Evolutionary conservation across 2,329 filamentous ascomycete species (phyloP), one percentile per base, ranked within the genome.

Genomic region (Microsporum ferrugineum): DNA sequence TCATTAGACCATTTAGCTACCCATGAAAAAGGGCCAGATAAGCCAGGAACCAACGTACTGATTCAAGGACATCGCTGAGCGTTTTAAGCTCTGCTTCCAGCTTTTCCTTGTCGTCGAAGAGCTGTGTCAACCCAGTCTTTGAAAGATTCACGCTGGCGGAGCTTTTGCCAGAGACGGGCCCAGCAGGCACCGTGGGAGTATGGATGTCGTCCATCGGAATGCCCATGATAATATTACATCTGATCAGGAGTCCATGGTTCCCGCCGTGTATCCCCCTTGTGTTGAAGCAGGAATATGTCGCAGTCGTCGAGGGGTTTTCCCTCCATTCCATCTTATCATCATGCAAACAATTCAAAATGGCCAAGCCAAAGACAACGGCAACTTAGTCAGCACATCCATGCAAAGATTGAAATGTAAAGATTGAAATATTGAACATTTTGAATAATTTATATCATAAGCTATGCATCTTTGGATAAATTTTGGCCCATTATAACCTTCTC

Each of bases 41-140:
- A 12, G 27, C 14, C 5, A 23, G 14, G n/a, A 36, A 39, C 8
- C 33, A 57, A 73, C 83, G 69, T 77, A 96, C 91, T 66, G 91
- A 94, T 66, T 91, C 88, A n/a, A 99, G 82, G 12, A 97, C 89
- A 59, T 86, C 82, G 63, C 91, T 86, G 6, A 97, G 80, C 12
- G 91, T 88, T 68, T 86, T 88, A 63, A 99, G 81, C 76, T 99
- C 92, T 56, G 84, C 85, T 76, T 99, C 94, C 51, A 96, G 77
- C 61, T 84, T 82, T 67, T 92, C 86, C 74, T 96, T 97, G 76
- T 90, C 88, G 38, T 82, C 82, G 71, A 94, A 89, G 58, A 97
- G 83, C 76, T 95, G 87, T 49, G 82, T 77, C 71, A 96, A 84
- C 57, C 88, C 87, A 67, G 90, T 76, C 64, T 86, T 81, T 59